Evolutionary conservation across 148 eudicot genomes (phyloP), one percentile per base, ranked within the genome.

Genomic region (Agrostemma githago): DNA sequence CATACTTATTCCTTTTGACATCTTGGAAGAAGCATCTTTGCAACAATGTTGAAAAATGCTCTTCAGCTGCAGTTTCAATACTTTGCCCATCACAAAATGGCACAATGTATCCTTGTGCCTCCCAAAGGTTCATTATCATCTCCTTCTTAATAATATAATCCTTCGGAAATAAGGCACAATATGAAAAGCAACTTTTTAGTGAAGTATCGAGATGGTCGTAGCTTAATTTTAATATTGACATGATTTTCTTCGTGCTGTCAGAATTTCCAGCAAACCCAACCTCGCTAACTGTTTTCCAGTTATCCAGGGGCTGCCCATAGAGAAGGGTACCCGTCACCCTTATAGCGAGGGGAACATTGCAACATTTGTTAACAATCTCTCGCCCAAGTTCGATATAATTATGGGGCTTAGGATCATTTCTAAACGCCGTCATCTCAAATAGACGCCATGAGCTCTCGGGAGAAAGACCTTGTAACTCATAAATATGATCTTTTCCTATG

Each of bases 371-470:
- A 15, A 80, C 76, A 54, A 80, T 80, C n/a, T 6, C n/a, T 9
- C 59, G 38, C 5, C 79, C 79, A 44, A 75, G 65, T 34, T 80
- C 41, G 11, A 64, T 51, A 26, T 58, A 15, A 0, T 43, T 37
- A 17, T 10, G 6, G 17, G 37, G 59, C n/a, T 43, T 42, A n/a
- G 11, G 8, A 26, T 34, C 67, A 12, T 58, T 16, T 4, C 2
- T 43, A 42, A 75, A 82, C 10, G 86, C 87, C 12, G 68, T 76
- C 76, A 59, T 77, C 71, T 65, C 57, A 37, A 88, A 76, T 70
- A 88, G 73, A 10, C 64, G 26, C 80, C 81, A 76, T 1, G 84
- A 68, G 62, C 80, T 62, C 5, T 41, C 77, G 11, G 74, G 60
- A 1, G 80, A 71, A 16, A 88, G 78, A 5, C 79, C 78, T 2